These are phyloP conservation scores for Ophiostoma montium DNA, from an alignment of 2,329 filamentous ascomycete species.

Conservation along the genomic window DNA sequence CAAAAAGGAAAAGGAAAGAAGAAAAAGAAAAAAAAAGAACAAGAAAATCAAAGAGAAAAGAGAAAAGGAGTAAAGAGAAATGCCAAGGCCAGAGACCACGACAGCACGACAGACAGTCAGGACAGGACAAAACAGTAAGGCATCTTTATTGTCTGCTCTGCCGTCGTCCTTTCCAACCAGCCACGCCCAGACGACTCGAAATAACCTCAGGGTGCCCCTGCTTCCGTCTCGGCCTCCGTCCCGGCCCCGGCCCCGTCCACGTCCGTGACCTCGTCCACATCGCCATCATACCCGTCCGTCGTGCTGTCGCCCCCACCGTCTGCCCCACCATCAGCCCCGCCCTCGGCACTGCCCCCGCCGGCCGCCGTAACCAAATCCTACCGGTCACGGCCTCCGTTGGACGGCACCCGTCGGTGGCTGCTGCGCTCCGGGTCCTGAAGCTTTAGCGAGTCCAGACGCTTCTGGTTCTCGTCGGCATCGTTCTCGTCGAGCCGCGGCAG, in stretches of 20 bases:
- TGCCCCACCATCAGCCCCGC: no score
- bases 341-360: neutral
- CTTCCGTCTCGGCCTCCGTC: neutral
- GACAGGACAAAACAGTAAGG: no score
- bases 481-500: slow-evolving; percentile 58
- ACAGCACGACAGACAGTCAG: no score
- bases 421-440: slow-evolving; percentile 68
- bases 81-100: neutral
- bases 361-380: slow-evolving; percentile 40
- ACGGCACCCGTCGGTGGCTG: slow-evolving; percentile 32
- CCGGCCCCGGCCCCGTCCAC: neutral
- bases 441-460: slow-evolving; percentile 78
- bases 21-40: neutral
- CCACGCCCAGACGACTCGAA: no score
- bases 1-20: neutral
- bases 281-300: no score
- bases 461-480: slow-evolving; percentile 68
- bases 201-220: no score
- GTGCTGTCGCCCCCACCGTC: no score
- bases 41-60: neutral
- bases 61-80: neutral
- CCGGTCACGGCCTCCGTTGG: slow-evolving; percentile 29
- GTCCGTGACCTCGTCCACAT: slow-evolving; percentile 24
- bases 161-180: no score
- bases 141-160: no score